Evolutionary conservation across 441 rosid species (phyloP), one percentile per base, ranked within the genome.

Genomic region (Arabidopsis hybrid): DNA sequence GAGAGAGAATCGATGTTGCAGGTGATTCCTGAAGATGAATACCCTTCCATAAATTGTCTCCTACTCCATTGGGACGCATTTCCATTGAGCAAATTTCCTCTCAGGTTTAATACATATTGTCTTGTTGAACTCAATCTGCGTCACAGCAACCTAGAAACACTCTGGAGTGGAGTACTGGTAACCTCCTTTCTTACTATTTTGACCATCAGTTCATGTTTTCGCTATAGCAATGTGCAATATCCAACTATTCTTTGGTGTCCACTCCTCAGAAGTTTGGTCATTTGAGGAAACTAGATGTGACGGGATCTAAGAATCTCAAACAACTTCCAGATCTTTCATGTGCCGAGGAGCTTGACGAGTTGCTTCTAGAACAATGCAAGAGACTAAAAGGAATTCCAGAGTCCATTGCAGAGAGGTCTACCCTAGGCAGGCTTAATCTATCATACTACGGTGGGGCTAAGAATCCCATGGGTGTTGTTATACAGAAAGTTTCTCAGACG

Each of bases 211-310:
- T 58, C 3, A 9, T 35, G 29, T 14, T 58, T 12, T 58, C 6
- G 43, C 3, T 58, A 8, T 16, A 58, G 42, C 12, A 56, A 34
- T 14, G 3, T 57, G 21, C 3, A 0, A 34, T 8, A 0, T 57
- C 42, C 42, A 57, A 57, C 42, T 57, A 57, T n/a, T 57, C 26
- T 36, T 10, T 35, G 39, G 9, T 16, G 45, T 36, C 9, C 31
- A 3, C 16, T 58, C 31, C n/a, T 16, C 45, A 58, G 63, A 3
- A 0, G 6, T 58, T 58, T 2, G 0, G 0, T 5, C 32, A 5
- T 8, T 72, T 72, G 55, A 71, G 42, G 55, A 71, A 26, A 62
- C n/a, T 71, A 52, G 75, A 71, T 52, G 69, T 71, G 62, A 71
- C 69, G 0, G 75, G 75, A 17, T 72, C 75, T 29, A 72, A 51